phyloP scores from a whole-genome alignment of 129 eudicot genomes.

The Lactuca saligna region DNA sequence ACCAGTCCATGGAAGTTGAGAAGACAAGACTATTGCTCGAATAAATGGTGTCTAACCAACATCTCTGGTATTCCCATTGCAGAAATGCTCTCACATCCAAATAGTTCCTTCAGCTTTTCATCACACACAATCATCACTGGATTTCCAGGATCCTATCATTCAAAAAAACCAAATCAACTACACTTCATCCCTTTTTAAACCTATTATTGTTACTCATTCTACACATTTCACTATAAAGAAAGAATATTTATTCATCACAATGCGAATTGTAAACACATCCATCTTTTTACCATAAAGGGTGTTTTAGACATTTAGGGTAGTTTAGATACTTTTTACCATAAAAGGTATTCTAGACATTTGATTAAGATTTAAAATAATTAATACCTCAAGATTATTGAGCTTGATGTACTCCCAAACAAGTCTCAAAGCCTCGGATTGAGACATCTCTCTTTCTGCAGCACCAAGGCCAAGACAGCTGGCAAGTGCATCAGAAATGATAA shows the following conservation, averaged over 20 bases:
- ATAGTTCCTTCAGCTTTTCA: slow-evolving; percentile 71
- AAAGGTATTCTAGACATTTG: neutral
- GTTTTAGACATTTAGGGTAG: neutral
- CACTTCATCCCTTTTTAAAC: neutral
- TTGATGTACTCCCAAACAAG: slow-evolving; percentile 90
- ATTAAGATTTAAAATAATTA: slow-evolving; percentile 4
- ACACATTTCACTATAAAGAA: neutral
- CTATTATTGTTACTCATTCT: neutral
- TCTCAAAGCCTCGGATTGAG: slow-evolving; percentile 61
- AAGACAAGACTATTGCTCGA: slow-evolving; percentile 49
- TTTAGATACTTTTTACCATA: neutral
- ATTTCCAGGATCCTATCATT: slow-evolving; percentile 68
- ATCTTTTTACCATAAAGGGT: neutral
- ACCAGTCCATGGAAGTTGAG: slow-evolving; percentile 45
- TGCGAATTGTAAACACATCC: too few relatives aligned
- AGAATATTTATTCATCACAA: too few relatives aligned
- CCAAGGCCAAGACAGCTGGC: slow-evolving; percentile 57
- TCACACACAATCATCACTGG: slow-evolving; percentile 66
- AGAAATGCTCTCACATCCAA: slow-evolving; percentile 77
- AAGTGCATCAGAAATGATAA: slow-evolving; percentile 74
- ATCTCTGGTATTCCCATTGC: slow-evolving; percentile 70
- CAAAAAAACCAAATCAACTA: slow-evolving; percentile 1
- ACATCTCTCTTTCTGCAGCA: slow-evolving; percentile 76
- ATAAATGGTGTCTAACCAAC: slow-evolving; percentile 62
- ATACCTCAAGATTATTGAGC: slow-evolving; percentile 75